These are phyloP conservation scores for Leptographium procerum DNA, from an alignment of 2,329 filamentous ascomycete species.

Conservation along the genomic window DNA sequence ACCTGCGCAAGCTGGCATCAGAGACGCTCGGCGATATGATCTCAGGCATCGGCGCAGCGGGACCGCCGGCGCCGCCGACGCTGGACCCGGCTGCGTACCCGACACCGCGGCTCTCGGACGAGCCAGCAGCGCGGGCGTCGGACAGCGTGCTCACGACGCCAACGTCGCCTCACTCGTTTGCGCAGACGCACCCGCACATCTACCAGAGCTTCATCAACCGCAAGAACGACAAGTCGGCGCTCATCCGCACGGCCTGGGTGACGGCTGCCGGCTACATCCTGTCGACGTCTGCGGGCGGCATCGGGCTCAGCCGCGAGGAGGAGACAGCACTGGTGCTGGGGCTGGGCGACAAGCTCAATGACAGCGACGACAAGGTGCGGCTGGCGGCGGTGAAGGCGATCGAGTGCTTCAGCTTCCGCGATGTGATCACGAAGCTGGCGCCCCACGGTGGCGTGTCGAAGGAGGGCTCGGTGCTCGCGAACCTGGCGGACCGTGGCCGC, in stretches of 20 bases:
- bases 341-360: slow-evolving; percentile 70
- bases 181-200: slow-evolving; percentile 64
- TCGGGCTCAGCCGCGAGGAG: slow-evolving; percentile 75
- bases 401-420: slow-evolving; percentile 65
- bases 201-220: slow-evolving; percentile 80
- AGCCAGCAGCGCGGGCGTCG: slow-evolving; percentile 36
- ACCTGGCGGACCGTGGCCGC: slow-evolving; percentile 76
- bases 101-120: slow-evolving; percentile 54
- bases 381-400: slow-evolving; percentile 80
- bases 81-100: slow-evolving; percentile 81
- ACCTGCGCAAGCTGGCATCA: slow-evolving; percentile 76
- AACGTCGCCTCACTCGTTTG: slow-evolving; percentile 79
- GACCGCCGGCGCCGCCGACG: slow-evolving; percentile 59
- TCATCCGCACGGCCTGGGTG: slow-evolving; percentile 79
- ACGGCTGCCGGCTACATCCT: slow-evolving; percentile 76
- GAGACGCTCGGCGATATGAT: slow-evolving; percentile 94
- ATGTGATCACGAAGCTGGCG: slow-evolving; percentile 74
- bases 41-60: slow-evolving; percentile 83
- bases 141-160: slow-evolving; percentile 65
- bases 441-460: slow-evolving; percentile 63
- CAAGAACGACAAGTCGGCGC: slow-evolving; percentile 72
- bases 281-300: slow-evolving; percentile 81
- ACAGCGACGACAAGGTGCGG: slow-evolving; percentile 84
- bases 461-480: slow-evolving; percentile 65
- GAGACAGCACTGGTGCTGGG: slow-evolving; percentile 63